Conservation (phyloP, 306 rosid species). For the Spatholobus suberectus region DNA sequence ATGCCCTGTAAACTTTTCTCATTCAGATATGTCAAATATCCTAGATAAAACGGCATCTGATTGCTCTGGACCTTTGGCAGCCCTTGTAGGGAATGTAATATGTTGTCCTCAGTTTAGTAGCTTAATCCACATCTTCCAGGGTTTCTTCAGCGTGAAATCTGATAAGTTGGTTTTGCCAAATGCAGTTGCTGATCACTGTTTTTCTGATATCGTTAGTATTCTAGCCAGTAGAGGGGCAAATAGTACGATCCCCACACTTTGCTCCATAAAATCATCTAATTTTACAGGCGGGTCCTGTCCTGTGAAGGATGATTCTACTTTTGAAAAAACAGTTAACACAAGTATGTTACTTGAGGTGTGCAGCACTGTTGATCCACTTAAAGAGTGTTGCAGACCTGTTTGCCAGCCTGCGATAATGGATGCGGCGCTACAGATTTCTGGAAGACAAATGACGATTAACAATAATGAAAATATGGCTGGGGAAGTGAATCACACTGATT, state of each 20-base stretch:
- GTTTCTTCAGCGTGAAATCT: constrained; percentile 66
- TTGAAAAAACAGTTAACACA: constrained; percentile 81
- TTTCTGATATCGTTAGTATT: constrained; percentile 79
- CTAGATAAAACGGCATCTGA: constrained; percentile 88
- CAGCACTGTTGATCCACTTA: constrained; percentile 85
- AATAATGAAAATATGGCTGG: constrained; percentile 63
- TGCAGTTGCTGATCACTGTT: constrained; percentile 73
- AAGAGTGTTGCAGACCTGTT: constrained; percentile 96
- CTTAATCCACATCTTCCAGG: constrained; percentile 90
- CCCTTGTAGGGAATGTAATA: constrained; percentile 81
- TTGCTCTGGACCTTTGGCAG: constrained; percentile 89
- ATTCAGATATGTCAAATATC: constrained; percentile 64
- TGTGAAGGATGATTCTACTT: constrained; percentile 72
- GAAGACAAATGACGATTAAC: constrained; percentile 57
- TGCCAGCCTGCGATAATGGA: constrained; percentile 94
- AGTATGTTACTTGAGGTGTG: constrained; percentile 92
- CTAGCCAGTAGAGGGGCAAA: constrained; percentile 89
- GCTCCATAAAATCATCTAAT: constrained; percentile 81
- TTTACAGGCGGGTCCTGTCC: constrained; percentile 94
- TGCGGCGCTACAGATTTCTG: constrained; percentile 87
- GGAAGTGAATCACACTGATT: constrained; percentile 64
- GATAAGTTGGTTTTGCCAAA: constrained; percentile 72
- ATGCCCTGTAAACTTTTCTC: constrained; percentile 89
- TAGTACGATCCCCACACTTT: constrained; percentile 68
- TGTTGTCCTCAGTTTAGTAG: constrained; percentile 96